Conservation (phyloP, 306 rosid genomes). For the Begonia masoniana region DNA sequence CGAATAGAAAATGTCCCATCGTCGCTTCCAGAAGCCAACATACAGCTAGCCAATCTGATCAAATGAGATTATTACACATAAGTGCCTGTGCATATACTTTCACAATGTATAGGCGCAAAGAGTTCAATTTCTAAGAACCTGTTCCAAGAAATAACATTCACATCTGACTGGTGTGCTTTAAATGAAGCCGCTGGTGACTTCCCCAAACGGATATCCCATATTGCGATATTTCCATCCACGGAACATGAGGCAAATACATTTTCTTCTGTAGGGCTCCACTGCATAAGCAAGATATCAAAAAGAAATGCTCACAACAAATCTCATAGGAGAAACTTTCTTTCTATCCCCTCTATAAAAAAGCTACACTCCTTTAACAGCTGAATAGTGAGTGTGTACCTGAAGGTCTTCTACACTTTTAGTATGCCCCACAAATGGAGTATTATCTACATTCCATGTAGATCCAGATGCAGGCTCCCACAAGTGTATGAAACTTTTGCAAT, state of each 20-base stretch:
- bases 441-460: slow-evolving; percentile 63
- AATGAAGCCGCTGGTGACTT: slow-evolving; percentile 41
- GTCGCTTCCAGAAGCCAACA: neutral
- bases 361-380: too few species aligned
- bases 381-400: slow-evolving; percentile 33
- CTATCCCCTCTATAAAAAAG: too few species aligned
- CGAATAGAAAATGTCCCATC: slow-evolving; percentile 1
- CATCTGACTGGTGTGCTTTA: slow-evolving; percentile 86
- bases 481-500: slow-evolving; percentile 60
- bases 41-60: slow-evolving; percentile 29
- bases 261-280: slow-evolving; percentile 93
- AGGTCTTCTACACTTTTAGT: slow-evolving; percentile 82
- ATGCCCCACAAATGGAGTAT: slow-evolving; percentile 62
- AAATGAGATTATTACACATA: slow-evolving; percentile 1
- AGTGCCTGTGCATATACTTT: neutral
- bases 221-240: slow-evolving; percentile 68
- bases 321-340: too few species aligned
- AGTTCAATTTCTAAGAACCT: slow-evolving; percentile 26
- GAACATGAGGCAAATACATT: slow-evolving; percentile 81
- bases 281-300: slow-evolving; percentile 18
- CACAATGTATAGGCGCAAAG: too few species aligned
- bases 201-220: slow-evolving; percentile 79
- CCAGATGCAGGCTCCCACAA: slow-evolving; percentile 84
- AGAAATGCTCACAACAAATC: neutral
- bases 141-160: slow-evolving; percentile 96